Conservation (phyloP, 2,329 filamentous ascomycete genomes). For the Colletotrichum sansevieriae region DNA sequence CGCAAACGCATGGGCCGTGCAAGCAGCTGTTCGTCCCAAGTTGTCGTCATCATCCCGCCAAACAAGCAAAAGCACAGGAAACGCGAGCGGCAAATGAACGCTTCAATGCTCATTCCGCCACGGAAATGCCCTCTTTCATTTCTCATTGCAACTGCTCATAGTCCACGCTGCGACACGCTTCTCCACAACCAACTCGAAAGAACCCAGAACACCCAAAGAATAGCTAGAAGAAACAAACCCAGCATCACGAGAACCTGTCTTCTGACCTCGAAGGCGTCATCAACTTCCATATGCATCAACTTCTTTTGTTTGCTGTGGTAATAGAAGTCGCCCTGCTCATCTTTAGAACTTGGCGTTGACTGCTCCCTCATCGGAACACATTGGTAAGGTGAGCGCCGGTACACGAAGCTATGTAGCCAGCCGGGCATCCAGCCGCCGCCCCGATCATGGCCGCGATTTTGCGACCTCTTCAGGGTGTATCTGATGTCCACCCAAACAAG, state of each 20-base stretch:
- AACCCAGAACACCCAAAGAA: constrained; percentile 48
- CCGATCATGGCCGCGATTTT: constrained; percentile 49
- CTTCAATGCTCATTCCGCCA: neutral
- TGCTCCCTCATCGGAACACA: constrained; percentile 47
- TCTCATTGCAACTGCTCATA: neutral
- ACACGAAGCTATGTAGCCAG: constrained; percentile 59
- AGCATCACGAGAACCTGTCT: constrained; percentile 65
- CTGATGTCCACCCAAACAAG: constrained; percentile 72
- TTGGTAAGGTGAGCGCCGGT: constrained; percentile 55
- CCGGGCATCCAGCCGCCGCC: constrained; percentile 49
- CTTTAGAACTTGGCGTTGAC: constrained; percentile 36
- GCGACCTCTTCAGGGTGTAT: constrained; percentile 64
- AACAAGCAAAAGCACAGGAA: neutral
- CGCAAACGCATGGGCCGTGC: constrained; percentile 8
- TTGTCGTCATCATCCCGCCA: constrained; percentile 6
- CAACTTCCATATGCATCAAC: constrained; percentile 71
- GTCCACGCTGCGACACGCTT: neutral
- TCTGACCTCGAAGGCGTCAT: constrained; percentile 73
- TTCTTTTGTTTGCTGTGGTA: constrained; percentile 71
- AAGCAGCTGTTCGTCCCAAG: constrained; percentile 26
- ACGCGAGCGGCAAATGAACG: too few relatives aligned
- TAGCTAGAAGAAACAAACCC: constrained; percentile 51
- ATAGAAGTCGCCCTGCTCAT: constrained; percentile 52
- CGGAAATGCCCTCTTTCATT: neutral
- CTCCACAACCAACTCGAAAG: constrained; percentile 31